Percentiles rank a stretch among this genome's conserved stretches.
phyloP scores from a whole-genome alignment of 2,329 filamentous ascomycete genomes.

The Cladophialophora exuberans region DNA sequence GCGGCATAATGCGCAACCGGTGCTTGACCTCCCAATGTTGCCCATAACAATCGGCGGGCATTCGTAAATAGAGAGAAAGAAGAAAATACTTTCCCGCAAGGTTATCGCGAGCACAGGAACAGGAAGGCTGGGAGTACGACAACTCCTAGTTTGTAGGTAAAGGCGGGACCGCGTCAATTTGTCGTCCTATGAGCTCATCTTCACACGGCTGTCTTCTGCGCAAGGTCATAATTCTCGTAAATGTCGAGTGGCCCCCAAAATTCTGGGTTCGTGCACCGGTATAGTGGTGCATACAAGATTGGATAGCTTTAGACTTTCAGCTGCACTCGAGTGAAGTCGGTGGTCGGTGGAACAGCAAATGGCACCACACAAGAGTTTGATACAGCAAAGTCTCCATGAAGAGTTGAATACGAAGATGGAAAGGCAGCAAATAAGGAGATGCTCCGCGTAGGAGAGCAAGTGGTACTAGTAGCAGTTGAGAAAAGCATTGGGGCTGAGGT shows the following conservation, averaged over 20 bases:
- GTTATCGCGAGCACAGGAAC: no score
- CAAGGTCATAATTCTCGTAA: slow-evolving; percentile 6
- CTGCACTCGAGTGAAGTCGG: not conserved
- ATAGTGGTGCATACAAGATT: not conserved
- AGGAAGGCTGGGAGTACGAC: no score
- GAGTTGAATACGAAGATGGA: not conserved
- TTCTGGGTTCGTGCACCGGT: not conserved
- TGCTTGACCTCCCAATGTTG: slow-evolving; percentile 33
- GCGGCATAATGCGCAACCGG: slow-evolving; percentile 27
- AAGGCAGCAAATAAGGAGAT: not conserved
- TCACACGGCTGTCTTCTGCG: not conserved
- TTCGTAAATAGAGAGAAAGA: not conserved
- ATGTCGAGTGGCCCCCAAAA: slow-evolving; percentile 8
- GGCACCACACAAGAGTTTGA: slow-evolving; percentile 6
- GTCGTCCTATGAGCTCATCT: slow-evolving; percentile 1
- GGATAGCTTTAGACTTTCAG: not conserved
- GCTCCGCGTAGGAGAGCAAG: no score
- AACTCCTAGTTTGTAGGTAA: no score
- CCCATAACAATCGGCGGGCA: slow-evolving; percentile 22
- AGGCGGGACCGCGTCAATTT: not conserved
- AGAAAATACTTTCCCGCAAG: slow-evolving; percentile 4
- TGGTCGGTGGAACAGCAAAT: slow-evolving; percentile 12
- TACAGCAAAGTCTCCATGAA: slow-evolving; percentile 14
- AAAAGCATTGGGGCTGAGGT: not conserved
- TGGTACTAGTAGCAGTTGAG: not conserved